A percentile compares a stretch with the other conserved stretches of the same genome.
Conservation (phyloP, 805 yeast species). For the Saturnispora quitensis region DNA sequence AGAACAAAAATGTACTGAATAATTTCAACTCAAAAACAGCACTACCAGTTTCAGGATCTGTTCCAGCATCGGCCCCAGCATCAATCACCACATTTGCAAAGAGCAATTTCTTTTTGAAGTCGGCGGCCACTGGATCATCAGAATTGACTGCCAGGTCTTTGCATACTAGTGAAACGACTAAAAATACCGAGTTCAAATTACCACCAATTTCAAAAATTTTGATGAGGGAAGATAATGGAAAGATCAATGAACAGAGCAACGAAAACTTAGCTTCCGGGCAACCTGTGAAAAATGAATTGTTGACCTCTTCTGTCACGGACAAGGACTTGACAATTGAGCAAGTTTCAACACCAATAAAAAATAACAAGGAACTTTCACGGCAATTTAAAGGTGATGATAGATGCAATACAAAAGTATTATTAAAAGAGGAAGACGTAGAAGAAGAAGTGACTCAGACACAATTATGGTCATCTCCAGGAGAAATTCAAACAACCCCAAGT, state of each 20-base stretch:
- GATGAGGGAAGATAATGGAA: not conserved
- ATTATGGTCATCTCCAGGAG: conserved; percentile 31
- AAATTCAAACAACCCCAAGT: conserved; percentile 35
- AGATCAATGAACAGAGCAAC: not conserved
- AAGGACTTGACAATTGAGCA: conserved; percentile 9
- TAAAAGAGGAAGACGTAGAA: conserved; percentile 3
- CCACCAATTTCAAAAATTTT: conserved; percentile 24
- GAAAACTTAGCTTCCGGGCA: not conserved
- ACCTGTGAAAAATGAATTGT: conserved; percentile 2
- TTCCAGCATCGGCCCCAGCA: conserved; percentile 17
- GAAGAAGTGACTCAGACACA: conserved; percentile 18
- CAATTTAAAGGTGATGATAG: not conserved
- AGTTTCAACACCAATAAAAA: conserved; percentile 5
- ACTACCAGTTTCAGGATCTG: not conserved
- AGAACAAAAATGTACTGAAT: not conserved
- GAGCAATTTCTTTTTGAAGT: not conserved
- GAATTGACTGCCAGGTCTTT: not conserved
- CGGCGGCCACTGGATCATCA: not conserved
- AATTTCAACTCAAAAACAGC: not conserved
- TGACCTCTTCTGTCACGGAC: not conserved
- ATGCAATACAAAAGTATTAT: not conserved
- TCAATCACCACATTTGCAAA: conserved; percentile 12
- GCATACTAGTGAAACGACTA: conserved; percentile 1
- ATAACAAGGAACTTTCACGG: conserved; percentile 7
- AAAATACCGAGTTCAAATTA: conserved; percentile 13